phyloP scores from a whole-genome alignment of 2,329 filamentous ascomycete genomes.

The Aspergillus brasiliensis region DNA sequence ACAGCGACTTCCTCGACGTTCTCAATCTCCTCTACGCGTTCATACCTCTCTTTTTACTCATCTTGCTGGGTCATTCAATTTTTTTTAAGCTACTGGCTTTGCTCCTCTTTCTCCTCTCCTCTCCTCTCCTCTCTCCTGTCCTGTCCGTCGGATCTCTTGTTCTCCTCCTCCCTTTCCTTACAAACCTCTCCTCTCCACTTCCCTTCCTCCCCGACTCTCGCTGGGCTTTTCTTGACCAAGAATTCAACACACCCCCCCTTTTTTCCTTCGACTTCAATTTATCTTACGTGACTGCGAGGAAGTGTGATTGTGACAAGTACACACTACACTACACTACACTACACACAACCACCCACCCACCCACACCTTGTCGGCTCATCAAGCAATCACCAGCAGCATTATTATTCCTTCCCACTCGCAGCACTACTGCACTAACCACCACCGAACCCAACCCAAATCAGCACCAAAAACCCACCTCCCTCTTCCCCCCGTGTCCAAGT shows the following conservation, averaged over 20 bases:
- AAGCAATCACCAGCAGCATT: not conserved
- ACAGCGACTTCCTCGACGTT: constrained; percentile 7
- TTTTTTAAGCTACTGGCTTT: constrained; percentile 2
- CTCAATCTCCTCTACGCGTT: not conserved
- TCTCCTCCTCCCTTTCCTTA: constrained; percentile 11
- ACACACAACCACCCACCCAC: not conserved
- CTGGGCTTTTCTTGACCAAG: not conserved
- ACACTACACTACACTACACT: too few species aligned
- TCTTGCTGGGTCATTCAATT: not conserved
- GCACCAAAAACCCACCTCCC: not conserved
- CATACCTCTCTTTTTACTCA: not conserved
- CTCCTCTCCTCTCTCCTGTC: constrained; percentile 9
- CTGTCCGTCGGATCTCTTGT: constrained; percentile 12
- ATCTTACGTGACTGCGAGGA: not conserved
- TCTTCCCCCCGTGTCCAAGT: constrained; percentile 8
- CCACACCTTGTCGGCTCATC: not conserved
- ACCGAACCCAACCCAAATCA: not conserved
- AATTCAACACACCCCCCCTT: not conserved
- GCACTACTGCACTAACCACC: not conserved
- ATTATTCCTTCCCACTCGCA: not conserved
- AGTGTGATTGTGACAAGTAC: constrained; percentile 6
- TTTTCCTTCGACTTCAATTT: not conserved
- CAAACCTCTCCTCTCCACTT: not conserved
- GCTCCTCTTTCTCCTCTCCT: constrained; percentile 11
- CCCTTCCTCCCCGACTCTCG: not conserved